phyloP scores from a whole-genome alignment of 768 basidiomycete genomes.

The Leccinum variicolor region DNA sequence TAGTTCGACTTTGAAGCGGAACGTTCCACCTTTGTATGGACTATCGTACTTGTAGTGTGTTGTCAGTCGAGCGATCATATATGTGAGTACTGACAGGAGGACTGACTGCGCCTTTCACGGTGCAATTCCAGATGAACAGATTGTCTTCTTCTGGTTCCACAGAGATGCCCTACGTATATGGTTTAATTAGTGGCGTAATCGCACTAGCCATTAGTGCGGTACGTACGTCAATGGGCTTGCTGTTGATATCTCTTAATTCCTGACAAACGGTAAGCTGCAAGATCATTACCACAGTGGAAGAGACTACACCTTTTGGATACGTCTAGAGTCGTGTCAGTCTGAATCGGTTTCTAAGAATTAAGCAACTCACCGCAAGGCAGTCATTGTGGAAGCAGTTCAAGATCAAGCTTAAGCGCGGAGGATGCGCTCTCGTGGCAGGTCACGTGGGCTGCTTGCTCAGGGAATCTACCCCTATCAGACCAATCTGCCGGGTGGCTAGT shows the following conservation, averaged over 20 bases:
- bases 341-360: slow-evolving; percentile 1
- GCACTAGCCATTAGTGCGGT: slow-evolving; percentile 10
- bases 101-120: slow-evolving; percentile 70
- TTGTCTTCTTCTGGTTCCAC: slow-evolving; percentile 69
- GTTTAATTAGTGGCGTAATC: slow-evolving; percentile 8
- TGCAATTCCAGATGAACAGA: slow-evolving; percentile 73
- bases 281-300: slow-evolving; percentile 1
- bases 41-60: slow-evolving; percentile 53
- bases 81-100: slow-evolving; percentile 1
- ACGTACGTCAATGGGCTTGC: slow-evolving; percentile 63
- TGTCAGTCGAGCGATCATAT: slow-evolving; percentile 1
- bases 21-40: slow-evolving; percentile 81
- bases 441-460: slow-evolving; percentile 10
- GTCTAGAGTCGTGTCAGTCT: slow-evolving; percentile 41
- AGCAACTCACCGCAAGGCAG: slow-evolving; percentile 35
- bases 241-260: slow-evolving; percentile 65
- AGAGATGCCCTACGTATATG: slow-evolving; percentile 49
- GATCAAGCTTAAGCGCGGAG: neutral
- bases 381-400: slow-evolving; percentile 27
- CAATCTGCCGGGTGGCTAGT: too few relatives aligned
- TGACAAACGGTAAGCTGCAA: slow-evolving; percentile 27
- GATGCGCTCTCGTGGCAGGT: neutral
- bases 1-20: slow-evolving; percentile 69
- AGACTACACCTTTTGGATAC: slow-evolving; percentile 66
- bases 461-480: neutral